Evolutionary conservation across 225 moss, liverwort and hornwort species (phyloP).

Genomic region (Sphagnum tenellum): DNA sequence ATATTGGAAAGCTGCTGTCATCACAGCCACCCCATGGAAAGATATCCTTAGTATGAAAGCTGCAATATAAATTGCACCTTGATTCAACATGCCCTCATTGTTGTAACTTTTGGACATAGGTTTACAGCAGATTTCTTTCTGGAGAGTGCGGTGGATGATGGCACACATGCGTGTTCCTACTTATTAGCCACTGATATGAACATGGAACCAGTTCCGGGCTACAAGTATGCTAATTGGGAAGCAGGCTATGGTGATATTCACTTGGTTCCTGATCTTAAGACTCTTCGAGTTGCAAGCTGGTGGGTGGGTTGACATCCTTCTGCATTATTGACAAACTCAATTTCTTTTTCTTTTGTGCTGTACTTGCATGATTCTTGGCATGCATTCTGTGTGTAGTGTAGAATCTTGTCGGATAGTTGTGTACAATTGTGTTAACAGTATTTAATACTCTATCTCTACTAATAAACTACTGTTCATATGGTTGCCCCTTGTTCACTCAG

Average conservation of each 20-base stretch:
- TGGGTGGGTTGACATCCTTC: slow-evolving; percentile 33
- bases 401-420: too few relatives aligned
- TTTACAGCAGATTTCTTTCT: slow-evolving; percentile 74
- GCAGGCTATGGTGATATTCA: slow-evolving; percentile 96
- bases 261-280: slow-evolving; percentile 74
- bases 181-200: slow-evolving; percentile 93
- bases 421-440: too few relatives aligned
- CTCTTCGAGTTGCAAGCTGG: slow-evolving; percentile 88
- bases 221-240: slow-evolving; percentile 93
- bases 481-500: background rate
- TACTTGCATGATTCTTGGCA: too few relatives aligned
- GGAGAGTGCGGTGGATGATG: slow-evolving; percentile 81
- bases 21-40: too few relatives aligned
- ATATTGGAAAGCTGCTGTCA: too few relatives aligned
- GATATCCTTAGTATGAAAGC: too few relatives aligned
- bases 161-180: slow-evolving; percentile 92
- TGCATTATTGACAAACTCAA: too few relatives aligned
- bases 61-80: too few relatives aligned
- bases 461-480: background rate
- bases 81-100: too few relatives aligned
- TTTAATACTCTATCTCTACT: too few relatives aligned
- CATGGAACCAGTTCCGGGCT: slow-evolving; percentile 95
- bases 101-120: slow-evolving; percentile 13
- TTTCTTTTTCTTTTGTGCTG: too few relatives aligned
- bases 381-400: too few relatives aligned